Base-by-base conservation (phyloP, 352 stramenopile genomes). In the Thalassiosira delicatula region DNA sequence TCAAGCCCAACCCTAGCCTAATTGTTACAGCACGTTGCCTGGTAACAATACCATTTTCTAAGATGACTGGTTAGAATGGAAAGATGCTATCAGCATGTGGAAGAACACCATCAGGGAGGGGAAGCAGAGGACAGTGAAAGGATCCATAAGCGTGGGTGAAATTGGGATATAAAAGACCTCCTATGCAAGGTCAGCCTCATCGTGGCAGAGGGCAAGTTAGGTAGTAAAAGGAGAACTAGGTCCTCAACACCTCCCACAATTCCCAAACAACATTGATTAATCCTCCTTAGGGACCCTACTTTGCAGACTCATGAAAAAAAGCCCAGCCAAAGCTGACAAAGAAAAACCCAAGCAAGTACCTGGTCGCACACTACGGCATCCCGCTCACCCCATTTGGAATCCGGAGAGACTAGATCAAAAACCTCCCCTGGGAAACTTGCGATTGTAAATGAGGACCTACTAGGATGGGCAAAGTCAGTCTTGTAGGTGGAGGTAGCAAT, bases 101-200 rank as follows among this genome's bases (percentile, higher is more conserved):
- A 61, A 61, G 33, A 61, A 61, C 51, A 61, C 51, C 51, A 61
- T 61, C 51, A 61, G 51, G 51, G 51, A 27, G 9, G 51, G 51
- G 3, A 61, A 32, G 17, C 12, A 14, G 3, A 3, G 51, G 17
- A 27, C 12, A 61, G 51, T 61, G 3, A 61, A 32, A 32, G 51
- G 51, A 3, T 61, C 51, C 4, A 14, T 61, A 27, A 14, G 30
- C 21, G 4, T 25, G 21, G 21, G 4, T 61, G 51, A n/a, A 61
- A 3, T 17, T 61, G 51, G 51, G 51, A 61, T 19, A n/a, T 25
- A 5, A 17, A 61, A 32, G 51, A 61, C 12, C 3, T 61, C 3
- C 51, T 61, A 33, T 14, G 51, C 12, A 61, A 61, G 51, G 51
- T 61, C 19, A 61, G 51, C 21, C 51, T 61, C 7, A 33, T 5